Evolutionary conservation across 192 early-diverging fungal species (phyloP).

Genomic region (Linnemannia elongata): DNA sequence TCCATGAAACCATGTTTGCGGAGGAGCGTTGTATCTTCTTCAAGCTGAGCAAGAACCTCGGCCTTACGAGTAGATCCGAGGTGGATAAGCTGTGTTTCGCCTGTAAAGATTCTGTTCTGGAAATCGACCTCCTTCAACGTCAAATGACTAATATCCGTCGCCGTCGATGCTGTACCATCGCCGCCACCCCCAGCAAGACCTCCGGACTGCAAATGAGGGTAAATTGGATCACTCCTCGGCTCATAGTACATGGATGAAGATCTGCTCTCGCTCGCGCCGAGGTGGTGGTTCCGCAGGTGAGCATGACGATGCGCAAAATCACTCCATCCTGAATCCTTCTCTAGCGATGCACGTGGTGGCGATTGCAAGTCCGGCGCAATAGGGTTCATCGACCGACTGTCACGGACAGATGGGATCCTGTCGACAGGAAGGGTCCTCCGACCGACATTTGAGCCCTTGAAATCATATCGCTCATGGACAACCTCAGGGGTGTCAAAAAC

Average conservation of each 20-base stretch:
- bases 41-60: constrained; percentile 36
- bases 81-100: constrained; percentile 44
- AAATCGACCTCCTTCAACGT: constrained; percentile 54
- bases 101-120: constrained; percentile 35
- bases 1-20: constrained; percentile 54
- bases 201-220: background rate
- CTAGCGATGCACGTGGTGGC: background rate
- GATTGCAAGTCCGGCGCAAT: background rate
- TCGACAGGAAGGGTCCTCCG: constrained; percentile 24
- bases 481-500: constrained; percentile 50
- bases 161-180: background rate
- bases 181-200: background rate
- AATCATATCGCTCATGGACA: constrained; percentile 51
- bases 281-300: background rate
- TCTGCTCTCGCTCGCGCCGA: background rate
- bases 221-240: background rate
- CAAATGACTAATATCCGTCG: constrained; percentile 34
- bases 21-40: constrained; percentile 44
- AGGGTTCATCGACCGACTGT: background rate
- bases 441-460: constrained; percentile 52
- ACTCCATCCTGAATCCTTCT: background rate
- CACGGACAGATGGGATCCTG: background rate
- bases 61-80: constrained; percentile 16
- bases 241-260: constrained; percentile 9
- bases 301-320: background rate